Base-by-base conservation (phyloP, 78 protist genomes). In the Speleostelium caveatum region DNA sequence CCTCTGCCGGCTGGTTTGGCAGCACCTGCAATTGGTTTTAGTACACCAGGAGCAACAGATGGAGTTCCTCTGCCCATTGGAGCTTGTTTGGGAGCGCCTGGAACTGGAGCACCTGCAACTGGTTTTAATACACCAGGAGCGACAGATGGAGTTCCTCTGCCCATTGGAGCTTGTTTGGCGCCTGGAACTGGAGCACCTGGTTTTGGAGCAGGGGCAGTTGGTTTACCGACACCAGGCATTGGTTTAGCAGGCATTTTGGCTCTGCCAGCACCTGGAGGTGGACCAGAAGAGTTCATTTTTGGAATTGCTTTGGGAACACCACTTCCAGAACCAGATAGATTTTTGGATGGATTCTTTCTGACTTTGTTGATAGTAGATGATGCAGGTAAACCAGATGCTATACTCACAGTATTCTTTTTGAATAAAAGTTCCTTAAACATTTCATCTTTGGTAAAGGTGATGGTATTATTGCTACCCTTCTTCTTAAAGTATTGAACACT, bases 381-480 rank as follows among this genome's bases (percentile, higher is more conserved):
- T 3, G 86, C 69, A 38, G 93, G 86, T 3, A 87, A n/a, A n/a
- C 75, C 77, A 19, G 86, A 67, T 0, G 93, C 86, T 28, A 77
- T 87, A 30, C 39, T 41, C 5, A 65, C 56, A 22, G 56, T 66
- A 58, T 77, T 77, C 56, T 87, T 87, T 55, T 87, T 87, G 51
- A 87, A 55, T 55, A 72, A 65, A 30, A 71, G 35, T 5, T 87
- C 88, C 56, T 87, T 87, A 17, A 75, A 86, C 76, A 63, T 60
- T n/a, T 73, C 86, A 59, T 93, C 94, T 35, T 86, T 85, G 75
- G 76, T 53, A 28, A 92, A 92, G 0, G 73, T 42, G 19, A 86
- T 36, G 0, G 71, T 73, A 28, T 92, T 79, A 51, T 77, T 76
- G 16, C 75, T 76, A n/a, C 85, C 80, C 5, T 75, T 86, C 83